These are phyloP conservation scores for Trichoderma asperellum DNA, from an alignment of 2,329 filamentous ascomycete species.

Conservation along the genomic window DNA sequence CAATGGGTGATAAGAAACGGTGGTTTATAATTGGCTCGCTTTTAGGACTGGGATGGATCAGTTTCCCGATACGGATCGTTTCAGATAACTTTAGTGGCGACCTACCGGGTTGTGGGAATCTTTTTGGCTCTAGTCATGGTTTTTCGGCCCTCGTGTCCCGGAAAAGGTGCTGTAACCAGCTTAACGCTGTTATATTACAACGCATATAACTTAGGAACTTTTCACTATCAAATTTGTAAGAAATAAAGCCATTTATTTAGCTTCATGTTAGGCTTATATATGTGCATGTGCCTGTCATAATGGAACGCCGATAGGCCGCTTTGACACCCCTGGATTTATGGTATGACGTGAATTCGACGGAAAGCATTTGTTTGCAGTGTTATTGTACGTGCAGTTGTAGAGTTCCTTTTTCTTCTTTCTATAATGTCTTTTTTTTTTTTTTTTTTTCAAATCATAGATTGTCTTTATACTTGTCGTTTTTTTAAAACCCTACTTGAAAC, in stretches of 20 bases:
- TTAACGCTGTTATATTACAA: not conserved
- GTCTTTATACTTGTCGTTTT: no score
- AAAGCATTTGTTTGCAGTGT: not conserved
- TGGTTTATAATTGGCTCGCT: not conserved
- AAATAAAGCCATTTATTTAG: not conserved
- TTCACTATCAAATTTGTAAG: not conserved
- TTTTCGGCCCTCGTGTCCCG: not conserved
- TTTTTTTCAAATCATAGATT: no score
- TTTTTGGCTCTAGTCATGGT: not conserved
- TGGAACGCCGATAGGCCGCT: not conserved
- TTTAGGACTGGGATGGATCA: not conserved
- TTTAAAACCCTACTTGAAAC: no score
- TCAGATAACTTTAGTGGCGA: not conserved
- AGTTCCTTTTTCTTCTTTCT: not conserved
- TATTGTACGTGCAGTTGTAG: not conserved
- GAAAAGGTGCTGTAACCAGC: not conserved
- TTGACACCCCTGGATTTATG: not conserved
- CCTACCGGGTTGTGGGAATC: not conserved
- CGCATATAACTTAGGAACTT: not conserved
- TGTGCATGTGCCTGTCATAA: not conserved
- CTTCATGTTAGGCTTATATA: not conserved
- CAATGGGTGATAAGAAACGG: not conserved
- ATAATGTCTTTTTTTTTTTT: not conserved
- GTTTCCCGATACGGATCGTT: slow-evolving; percentile 2
- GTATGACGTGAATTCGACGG: not conserved